phyloP scores from a whole-genome alignment of 2,329 filamentous ascomycete genomes.

The Lecanicillium sp. region DNA sequence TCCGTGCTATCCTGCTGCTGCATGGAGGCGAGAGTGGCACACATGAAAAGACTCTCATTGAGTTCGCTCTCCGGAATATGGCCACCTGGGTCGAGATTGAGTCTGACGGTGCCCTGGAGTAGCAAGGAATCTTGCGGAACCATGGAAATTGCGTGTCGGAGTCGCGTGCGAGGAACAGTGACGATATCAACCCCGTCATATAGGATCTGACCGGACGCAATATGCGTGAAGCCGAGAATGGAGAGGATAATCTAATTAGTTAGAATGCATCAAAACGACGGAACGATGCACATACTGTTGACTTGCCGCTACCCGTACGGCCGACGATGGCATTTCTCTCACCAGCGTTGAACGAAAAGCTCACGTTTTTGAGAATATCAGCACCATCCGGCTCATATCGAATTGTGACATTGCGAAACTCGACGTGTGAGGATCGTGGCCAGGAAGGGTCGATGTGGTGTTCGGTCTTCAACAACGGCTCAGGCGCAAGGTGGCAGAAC shows the following conservation, averaged over 20 bases:
- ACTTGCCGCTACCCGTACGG: conserved; percentile 69
- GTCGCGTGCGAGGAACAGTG: conserved; percentile 34
- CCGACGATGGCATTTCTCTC: conserved; percentile 68
- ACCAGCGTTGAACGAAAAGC: conserved; percentile 45
- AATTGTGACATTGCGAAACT: conserved; percentile 33
- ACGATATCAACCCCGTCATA: conserved; percentile 43
- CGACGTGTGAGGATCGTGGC: conserved; percentile 30
- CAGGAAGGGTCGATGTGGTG: conserved; percentile 26
- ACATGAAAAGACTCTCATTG: conserved; percentile 48
- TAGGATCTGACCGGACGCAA: conserved; percentile 35
- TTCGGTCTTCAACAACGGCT: conserved; percentile 27
- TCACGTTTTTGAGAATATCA: conserved; percentile 37
- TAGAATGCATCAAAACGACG: neutral
- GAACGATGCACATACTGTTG: conserved; percentile 47
- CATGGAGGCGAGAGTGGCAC: conserved; percentile 32
- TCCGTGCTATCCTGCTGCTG: conserved; percentile 10
- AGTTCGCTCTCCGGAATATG: conserved; percentile 41
- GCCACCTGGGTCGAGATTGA: conserved; percentile 53
- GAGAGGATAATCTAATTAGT: conserved; percentile 36
- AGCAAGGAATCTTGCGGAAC: conserved; percentile 47
- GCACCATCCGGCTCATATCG: conserved; percentile 31
- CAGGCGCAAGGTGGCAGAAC: conserved; percentile 29
- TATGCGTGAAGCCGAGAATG: conserved; percentile 38
- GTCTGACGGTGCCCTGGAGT: conserved; percentile 36
- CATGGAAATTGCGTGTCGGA: conserved; percentile 41